Evolutionary conservation across 2,329 filamentous ascomycete species (phyloP).

Genomic region (Cercospora brassicicola): DNA sequence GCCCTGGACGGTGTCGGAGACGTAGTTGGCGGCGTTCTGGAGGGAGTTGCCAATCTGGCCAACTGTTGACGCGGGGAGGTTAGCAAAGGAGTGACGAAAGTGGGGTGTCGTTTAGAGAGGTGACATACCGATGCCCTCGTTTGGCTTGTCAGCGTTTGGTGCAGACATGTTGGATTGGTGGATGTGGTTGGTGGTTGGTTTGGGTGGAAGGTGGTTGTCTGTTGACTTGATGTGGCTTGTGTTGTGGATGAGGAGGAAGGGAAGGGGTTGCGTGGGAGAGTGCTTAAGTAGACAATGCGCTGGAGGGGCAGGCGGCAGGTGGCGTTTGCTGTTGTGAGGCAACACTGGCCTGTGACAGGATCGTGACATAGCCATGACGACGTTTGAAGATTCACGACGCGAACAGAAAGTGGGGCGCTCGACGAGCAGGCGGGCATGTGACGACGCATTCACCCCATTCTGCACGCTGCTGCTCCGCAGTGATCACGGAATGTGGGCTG

Average conservation of each 20-base stretch:
- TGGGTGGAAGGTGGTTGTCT: not conserved
- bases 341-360: not conserved
- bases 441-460: not conserved
- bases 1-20: slow-evolving; percentile 64
- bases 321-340: slow-evolving; percentile 1
- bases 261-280: not conserved
- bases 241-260: slow-evolving; percentile 3
- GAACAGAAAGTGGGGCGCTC: not conserved
- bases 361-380: slow-evolving; percentile 1
- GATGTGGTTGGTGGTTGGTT: slow-evolving; percentile 8
- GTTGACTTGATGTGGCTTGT: slow-evolving; percentile 8
- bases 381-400: not conserved
- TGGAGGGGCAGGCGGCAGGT: not conserved
- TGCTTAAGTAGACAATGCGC: slow-evolving; percentile 1
- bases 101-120: not conserved
- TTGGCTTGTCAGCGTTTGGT: slow-evolving; percentile 47
- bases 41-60: slow-evolving; percentile 44
- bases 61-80: slow-evolving; percentile 22
- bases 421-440: not conserved
- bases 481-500: not conserved
- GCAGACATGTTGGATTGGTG: slow-evolving; percentile 44
- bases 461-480: not conserved
- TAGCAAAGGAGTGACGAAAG: not conserved
- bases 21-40: slow-evolving; percentile 65
- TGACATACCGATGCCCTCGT: slow-evolving; percentile 42